Percentiles rank a stretch among this genome's conserved stretches.
Conservation (phyloP, 495 filamentous ascomycete genomes). For the Aspergillus sclerotioniger region DNA sequence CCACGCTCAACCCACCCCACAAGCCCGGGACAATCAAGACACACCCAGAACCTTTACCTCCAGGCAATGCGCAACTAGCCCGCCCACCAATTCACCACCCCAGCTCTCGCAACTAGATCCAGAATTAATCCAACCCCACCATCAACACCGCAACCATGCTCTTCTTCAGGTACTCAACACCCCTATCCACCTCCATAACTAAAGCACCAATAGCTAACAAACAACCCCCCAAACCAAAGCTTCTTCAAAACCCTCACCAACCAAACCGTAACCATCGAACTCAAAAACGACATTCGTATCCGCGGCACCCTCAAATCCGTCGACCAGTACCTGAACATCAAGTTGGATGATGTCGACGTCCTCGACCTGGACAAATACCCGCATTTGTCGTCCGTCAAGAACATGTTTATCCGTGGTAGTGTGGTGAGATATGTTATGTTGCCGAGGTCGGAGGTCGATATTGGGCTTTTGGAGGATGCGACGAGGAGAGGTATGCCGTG, state of each 20-base stretch:
- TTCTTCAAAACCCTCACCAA: conserved; percentile 99
- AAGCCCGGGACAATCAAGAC: not conserved
- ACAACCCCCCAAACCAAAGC: too few species aligned
- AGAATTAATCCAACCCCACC: conserved; percentile 1
- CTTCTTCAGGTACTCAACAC: conserved; percentile 44
- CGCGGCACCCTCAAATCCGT: conserved; percentile 92
- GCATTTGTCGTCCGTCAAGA: conserved; percentile 92
- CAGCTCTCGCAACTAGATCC: not conserved
- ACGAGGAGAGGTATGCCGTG: conserved; percentile 73
- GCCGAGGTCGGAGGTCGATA: conserved; percentile 83
- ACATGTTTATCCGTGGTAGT: conserved; percentile 95
- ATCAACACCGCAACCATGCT: conserved; percentile 35
- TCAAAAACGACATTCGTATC: conserved; percentile 98
- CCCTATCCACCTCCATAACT: not conserved
- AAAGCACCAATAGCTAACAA: too few species aligned
- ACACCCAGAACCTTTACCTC: not conserved
- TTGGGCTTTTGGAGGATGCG: conserved; percentile 89
- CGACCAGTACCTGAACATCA: conserved; percentile 99
- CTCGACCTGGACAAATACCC: conserved; percentile 90
- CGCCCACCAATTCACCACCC: not conserved
- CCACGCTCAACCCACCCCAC: not conserved
- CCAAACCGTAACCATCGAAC: conserved; percentile 92
- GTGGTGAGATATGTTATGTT: conserved; percentile 96
- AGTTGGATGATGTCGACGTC: conserved; percentile 90
- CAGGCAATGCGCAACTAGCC: not conserved